Evolutionary conservation across 2,329 filamentous ascomycete species (phyloP), one percentile per base, ranked within the genome.

Genomic region (Fusarium transvaalense): DNA sequence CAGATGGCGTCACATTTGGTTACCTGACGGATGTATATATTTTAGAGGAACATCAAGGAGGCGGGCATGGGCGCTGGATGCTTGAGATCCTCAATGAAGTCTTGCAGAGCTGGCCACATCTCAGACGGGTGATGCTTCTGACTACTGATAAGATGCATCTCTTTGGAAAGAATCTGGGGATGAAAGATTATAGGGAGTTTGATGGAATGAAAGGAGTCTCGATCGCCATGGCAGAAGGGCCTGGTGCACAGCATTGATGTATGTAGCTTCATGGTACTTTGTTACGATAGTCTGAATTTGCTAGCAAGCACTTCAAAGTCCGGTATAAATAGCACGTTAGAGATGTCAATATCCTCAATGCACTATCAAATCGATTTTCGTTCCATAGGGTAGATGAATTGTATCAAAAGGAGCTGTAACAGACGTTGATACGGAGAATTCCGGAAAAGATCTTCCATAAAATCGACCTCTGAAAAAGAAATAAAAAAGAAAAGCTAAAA

Each of bases 91-190:
- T 52, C 6, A 52, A 52, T 2, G 35, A 52, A 4, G 48, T 31
- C n/a, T 39, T 52, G 19, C 27, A 52, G 15, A 21, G 48, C 6
- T 52, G 48, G 48, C 48, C 48, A 1, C 48, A 52, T 4, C 17
- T 52, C 2, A 41, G 48, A 41, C 48, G 48, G 3, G 48, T 52
- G 6, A 52, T 52, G 48, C 35, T 52, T 7, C 19, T 52, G 2
- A 52, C 48, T 2, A 52, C 48, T 2, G 48, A 52, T 15, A 52
- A 52, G 9, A 52, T 52, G 48, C 35, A 23, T 12, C 48, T 52
- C 3, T 52, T 52, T 7, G 48, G 48, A 3, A 52, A 52, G 48
- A 52, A 52, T 5, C 10, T 52, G 17, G 48, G 48, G 4, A 52
- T 52, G 48, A 52, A 52, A 19, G 48, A 52, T 4, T 31, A 37